These are phyloP conservation scores for Rutstroemia sp. DNA, from an alignment of 2,329 filamentous ascomycete genomes.

Conservation along the genomic window DNA sequence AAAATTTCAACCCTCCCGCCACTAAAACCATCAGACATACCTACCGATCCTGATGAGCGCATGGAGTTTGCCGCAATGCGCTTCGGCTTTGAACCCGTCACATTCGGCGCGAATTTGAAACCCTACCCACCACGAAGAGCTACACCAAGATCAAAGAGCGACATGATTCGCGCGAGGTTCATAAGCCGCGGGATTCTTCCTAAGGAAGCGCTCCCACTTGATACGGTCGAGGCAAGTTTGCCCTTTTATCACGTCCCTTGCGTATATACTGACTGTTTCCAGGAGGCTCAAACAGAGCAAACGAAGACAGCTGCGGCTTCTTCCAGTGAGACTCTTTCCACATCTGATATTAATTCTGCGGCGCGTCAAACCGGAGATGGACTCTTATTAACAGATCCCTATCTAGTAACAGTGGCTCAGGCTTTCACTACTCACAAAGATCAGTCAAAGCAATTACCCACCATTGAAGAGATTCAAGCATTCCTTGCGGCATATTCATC, in stretches of 20 bases:
- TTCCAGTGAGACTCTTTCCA: slow-evolving; percentile 5
- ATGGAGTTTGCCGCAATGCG: background rate
- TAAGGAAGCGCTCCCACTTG: background rate
- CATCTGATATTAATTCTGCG: background rate
- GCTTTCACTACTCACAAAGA: slow-evolving; percentile 5
- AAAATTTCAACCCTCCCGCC: background rate
- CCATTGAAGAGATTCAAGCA: slow-evolving; percentile 3
- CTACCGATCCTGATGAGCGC: background rate
- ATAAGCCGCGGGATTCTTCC: too few species aligned
- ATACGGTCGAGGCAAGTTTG: background rate
- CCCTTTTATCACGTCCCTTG: background rate
- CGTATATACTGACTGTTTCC: background rate
- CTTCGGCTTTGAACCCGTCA: background rate
- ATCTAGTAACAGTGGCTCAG: slow-evolving; percentile 9
- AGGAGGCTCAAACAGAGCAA: background rate
- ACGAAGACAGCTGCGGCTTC: slow-evolving; percentile 5
- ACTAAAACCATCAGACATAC: background rate
- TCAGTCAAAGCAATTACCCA: slow-evolving; percentile 4
- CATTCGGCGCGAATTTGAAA: background rate
- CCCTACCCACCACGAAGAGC: background rate
- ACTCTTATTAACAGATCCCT: slow-evolving; percentile 9
- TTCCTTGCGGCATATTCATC: slow-evolving; percentile 7
- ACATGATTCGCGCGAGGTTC: too few species aligned
- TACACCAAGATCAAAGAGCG: background rate
- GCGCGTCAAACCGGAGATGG: background rate